phyloP scores from a whole-genome alignment of 306 rosid genomes.

The Cicer bijugum region DNA sequence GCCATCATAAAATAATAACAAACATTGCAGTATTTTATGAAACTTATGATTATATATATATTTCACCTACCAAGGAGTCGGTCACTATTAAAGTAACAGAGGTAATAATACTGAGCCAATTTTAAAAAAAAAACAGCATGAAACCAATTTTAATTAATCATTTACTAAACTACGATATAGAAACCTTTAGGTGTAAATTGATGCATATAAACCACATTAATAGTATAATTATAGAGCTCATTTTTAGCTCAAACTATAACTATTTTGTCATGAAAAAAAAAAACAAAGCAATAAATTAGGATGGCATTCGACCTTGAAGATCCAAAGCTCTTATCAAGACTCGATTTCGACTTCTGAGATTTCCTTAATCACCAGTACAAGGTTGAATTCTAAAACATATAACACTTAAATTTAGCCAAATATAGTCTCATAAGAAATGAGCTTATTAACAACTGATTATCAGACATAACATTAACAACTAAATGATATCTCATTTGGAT shows the following conservation, averaged over 20 bases:
- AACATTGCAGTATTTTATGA: background rate
- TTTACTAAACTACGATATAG: background rate
- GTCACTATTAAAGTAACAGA: background rate
- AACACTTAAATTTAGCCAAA: background rate
- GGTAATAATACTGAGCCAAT: background rate
- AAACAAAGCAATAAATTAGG: no score
- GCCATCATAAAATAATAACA: no score
- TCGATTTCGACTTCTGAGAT: constrained; percentile 3
- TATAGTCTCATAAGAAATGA: background rate
- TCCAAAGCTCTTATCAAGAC: background rate
- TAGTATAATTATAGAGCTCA: no score
- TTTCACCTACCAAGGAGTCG: background rate
- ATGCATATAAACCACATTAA: background rate
- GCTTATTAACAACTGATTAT: constrained; percentile 6
- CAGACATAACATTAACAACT: background rate
- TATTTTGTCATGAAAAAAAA: no score
- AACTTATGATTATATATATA: background rate
- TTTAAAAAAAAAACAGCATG: no score
- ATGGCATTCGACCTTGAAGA: no score
- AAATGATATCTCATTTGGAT: constrained; percentile 12
- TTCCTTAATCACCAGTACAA: background rate
- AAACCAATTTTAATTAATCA: background rate
- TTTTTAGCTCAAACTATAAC: no score
- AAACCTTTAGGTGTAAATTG: background rate
- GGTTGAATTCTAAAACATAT: background rate